Evolutionary conservation across 306 rosid genomes (phyloP).

Genomic region (Crataegus laevigata): DNA sequence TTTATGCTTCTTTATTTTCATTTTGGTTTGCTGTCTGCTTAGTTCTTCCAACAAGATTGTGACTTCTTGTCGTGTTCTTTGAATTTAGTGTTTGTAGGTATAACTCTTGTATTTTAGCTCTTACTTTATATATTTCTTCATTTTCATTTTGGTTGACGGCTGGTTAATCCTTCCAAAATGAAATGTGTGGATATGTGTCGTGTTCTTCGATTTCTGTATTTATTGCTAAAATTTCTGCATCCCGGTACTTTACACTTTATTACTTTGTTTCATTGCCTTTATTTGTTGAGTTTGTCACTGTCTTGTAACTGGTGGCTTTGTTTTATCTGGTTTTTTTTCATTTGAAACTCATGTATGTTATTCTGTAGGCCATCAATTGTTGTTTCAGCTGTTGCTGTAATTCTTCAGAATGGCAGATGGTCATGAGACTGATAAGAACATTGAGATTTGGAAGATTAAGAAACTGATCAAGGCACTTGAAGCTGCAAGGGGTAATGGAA

Average conservation of each 20-base stretch:
- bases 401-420: conserved; percentile 49
- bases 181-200: not conserved
- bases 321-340: not conserved
- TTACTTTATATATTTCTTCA: not conserved
- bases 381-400: conserved; percentile 14
- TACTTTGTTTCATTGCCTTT: not conserved
- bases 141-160: not conserved
- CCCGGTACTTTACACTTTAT: not conserved
- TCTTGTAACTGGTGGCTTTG: not conserved
- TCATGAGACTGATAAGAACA: conserved; percentile 84
- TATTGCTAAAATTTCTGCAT: not conserved
- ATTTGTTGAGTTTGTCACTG: not conserved
- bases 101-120: not conserved
- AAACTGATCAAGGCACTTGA: conserved; percentile 82
- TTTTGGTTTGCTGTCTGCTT: not conserved
- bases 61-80: not conserved
- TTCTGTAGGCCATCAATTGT: not conserved
- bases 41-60: not conserved
- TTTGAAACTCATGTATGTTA: not conserved
- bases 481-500: conserved; percentile 86
- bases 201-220: not conserved
- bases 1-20: not conserved
- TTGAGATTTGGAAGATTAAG: conserved; percentile 92
- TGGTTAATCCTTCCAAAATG: not conserved
- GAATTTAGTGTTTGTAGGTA: not conserved